Evolutionary conservation across 306 rosid genomes (phyloP), one percentile per base, ranked within the genome.

Genomic region (Amphicarpaea edgeworthii): DNA sequence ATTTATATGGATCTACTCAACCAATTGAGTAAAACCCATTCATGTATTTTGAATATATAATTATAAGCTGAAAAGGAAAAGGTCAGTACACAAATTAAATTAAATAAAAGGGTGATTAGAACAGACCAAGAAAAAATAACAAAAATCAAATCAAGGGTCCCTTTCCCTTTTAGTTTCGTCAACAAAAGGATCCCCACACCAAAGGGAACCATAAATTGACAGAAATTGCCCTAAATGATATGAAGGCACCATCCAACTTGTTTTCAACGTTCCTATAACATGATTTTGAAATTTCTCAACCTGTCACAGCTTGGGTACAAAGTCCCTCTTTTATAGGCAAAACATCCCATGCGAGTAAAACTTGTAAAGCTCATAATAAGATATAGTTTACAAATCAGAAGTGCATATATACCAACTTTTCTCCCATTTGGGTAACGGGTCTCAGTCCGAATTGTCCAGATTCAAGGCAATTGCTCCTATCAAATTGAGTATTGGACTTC

Each of bases 241-340:
- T 58, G 20, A 72, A 67, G 55, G 24, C 83, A 78, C 78, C 51
- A 40, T 68, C 82, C 47, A 26, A 76, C 50, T 75, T 65, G 58
- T 77, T 77, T 78, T 70, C 76, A 70, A 72, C 53, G 16, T 23
- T 24, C 37, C 7, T 28, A 58, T 28, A 79, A 21, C 49, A 64
- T n/a, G 11, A 40, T 8, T 8, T 51, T 17, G 38, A 47, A 24
- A 55, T 14, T 54, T 72, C 55, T 72, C 16, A 23, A 24, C 12
- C 58, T 41, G 8, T 41, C 65, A 59, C 37, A 24, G 64, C 19
- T 21, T 49, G 21, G 24, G 21, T 9, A 14, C 45, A 41, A 73
- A 15, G 32, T 47, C 58, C 46, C 60, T 46, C 15, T 7, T 37
- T 57, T 53, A 12, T 21, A 46, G 24, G 62, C 62, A 51, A 70